Evolutionary conservation across 148 eudicot species (phyloP).

Genomic region (Chenopodium album): DNA sequence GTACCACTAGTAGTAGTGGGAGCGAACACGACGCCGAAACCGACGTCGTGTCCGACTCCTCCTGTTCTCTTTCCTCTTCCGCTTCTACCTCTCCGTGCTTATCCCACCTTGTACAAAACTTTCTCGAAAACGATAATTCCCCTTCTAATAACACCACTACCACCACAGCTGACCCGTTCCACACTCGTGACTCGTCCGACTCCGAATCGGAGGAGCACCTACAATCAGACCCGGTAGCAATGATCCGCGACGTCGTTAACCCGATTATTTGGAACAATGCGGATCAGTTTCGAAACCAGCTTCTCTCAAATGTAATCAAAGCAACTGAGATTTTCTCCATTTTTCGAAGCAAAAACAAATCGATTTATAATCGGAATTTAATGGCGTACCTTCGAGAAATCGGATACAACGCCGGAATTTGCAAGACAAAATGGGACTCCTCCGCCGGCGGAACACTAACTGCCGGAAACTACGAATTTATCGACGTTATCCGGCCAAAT

Average conservation of each 20-base stretch:
- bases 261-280: constrained; percentile 25
- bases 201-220: constrained; percentile 37
- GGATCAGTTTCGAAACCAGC: constrained; percentile 42
- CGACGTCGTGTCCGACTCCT: constrained; percentile 37
- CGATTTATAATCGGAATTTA: constrained; percentile 45
- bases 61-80: constrained; percentile 16
- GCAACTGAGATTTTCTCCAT: constrained; percentile 40
- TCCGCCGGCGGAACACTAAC: constrained; percentile 49
- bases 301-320: constrained; percentile 37
- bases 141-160: not conserved
- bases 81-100: constrained; percentile 34
- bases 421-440: constrained; percentile 67
- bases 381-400: constrained; percentile 59
- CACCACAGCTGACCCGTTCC: not conserved
- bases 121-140: constrained; percentile 34
- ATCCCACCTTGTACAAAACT: constrained; percentile 54
- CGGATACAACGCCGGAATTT: constrained; percentile 74
- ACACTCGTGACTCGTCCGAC: constrained; percentile 10
- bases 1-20: constrained; percentile 49
- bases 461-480: constrained; percentile 68
- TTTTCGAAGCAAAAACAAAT: constrained; percentile 23
- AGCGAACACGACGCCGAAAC: constrained; percentile 59
- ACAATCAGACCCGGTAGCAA: constrained; percentile 27
- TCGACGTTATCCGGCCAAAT: constrained; percentile 50
- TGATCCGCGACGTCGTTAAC: constrained; percentile 22